Evolutionary conservation across 805 yeast genomes (phyloP), one percentile per base, ranked within the genome.

Genomic region (Maudiozyma pseudohumilis): DNA sequence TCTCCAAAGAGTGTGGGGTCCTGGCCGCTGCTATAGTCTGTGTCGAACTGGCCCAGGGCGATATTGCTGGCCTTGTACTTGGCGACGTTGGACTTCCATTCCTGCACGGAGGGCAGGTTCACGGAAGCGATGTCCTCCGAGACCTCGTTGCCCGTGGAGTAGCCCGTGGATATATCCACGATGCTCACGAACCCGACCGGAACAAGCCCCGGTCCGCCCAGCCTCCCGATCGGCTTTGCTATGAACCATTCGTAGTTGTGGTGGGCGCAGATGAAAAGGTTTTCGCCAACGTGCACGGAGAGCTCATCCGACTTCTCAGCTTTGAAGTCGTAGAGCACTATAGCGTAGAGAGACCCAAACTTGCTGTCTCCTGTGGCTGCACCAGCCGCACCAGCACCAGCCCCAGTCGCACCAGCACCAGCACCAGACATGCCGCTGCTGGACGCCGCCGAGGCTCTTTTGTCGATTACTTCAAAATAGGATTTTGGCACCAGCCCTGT

Each of bases 171-270:
- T 41, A 87, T 70, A 58, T 92, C 95, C 29, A 89, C 75, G 26
- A 89, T 72, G 53, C 86, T 84, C 18, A 92, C 92, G 52, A 83
- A 92, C 15, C 84, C 74, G 5, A 85, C 88, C 0, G 99, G 98
- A 6, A 92, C 94, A 32, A 92, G 68, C 1, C 99, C 98, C 0
- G 97, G 97, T 1, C 96, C 98, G 19, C 98, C 97, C 27, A 92
- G 66, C 38, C 96, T 69, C 42, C 89, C 94, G 30, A 92, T 83
- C 11, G 96, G 96, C 58, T 92, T 92, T 5, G 96, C 97, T 42
- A 92, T 92, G 50, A 87, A 88, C 99, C 99, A 92, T 63, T 94
- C 99, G 46, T 69, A 82, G 39, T 86, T 87, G 55, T 89, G 94
- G 60, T 89, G 96, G 2, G 99, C 99, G 61, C 96, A 89, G 10